Base-by-base conservation (phyloP, 2,329 filamentous ascomycete species). In the Elsinoe ampelina region DNA sequence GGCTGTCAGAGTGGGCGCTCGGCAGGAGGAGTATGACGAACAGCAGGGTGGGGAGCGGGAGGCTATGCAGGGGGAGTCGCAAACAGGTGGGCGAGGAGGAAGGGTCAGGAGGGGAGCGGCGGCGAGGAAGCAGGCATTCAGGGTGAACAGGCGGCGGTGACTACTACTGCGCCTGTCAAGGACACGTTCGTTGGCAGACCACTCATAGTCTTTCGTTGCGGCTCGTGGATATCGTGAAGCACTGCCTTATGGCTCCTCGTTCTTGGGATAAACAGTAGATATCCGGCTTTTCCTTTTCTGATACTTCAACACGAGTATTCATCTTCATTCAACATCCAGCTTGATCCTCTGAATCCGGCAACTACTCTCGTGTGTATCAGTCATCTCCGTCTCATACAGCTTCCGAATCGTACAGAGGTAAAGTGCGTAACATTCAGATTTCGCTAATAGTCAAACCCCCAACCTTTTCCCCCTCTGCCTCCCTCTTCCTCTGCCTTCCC, bases 231-330 rank as follows among this genome's bases (percentile, higher is more conserved):
- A 6, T 10, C 45, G 35, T 17, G 13, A 10, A 34, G n/a, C 45
- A 34, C 26, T 34, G 45, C 45, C 20, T 45, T 45, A 13, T 13
- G 45, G 45, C 13, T 26, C 5, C 22, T 34, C 26, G 26, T 30
- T 30, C 26, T 30, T 35, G 45, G 26, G 45, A 50, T 50, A 50
- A 35, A 50, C 45, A 50, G 45, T 50, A 50, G 22, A 50, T 50
- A 50, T 50, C 45, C 45, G n/a, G 45, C 30, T 17, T 22, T 48
- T 35, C 32, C 26, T 30, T 30, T 8, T 30, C 30, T 35, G 43
- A 34, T 34, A 15, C 45, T 35, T 50, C 32, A 35, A 50, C 32
- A 26, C 32, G 22, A 26, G 20, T 26, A 34, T 50, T 35, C 22
- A 26, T 50, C 20, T 45, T 22, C 20, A 19, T 22, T 45, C 41